Conservation (phyloP, 306 rosid genomes). For the Cajanus cajan region DNA sequence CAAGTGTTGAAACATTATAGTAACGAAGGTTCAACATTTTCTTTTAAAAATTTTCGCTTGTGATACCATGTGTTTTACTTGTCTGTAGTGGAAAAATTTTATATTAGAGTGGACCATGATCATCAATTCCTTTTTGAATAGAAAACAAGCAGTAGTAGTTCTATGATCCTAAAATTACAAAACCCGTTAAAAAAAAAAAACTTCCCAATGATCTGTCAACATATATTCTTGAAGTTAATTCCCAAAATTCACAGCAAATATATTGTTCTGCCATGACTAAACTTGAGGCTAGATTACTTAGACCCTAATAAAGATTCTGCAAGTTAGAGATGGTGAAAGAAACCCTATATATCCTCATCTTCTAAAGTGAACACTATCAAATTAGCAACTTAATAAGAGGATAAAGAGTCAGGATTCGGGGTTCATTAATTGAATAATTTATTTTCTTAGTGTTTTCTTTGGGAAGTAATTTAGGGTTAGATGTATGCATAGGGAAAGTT, state of each 20-base stretch:
- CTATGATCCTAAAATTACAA: constrained; percentile 44
- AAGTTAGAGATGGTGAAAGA: constrained; percentile 11
- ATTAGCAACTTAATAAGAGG: background rate
- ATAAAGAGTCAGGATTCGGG: background rate
- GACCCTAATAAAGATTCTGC: constrained; percentile 26
- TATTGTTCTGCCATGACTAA: constrained; percentile 36
- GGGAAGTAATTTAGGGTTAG: too few relatives aligned
- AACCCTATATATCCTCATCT: constrained; percentile 25
- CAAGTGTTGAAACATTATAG: background rate
- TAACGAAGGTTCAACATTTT: background rate
- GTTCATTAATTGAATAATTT: too few relatives aligned
- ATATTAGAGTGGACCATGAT: too few relatives aligned
- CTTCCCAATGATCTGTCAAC: constrained; percentile 42
- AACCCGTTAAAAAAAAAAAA: constrained; percentile 18
- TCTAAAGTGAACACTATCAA: constrained; percentile 12
- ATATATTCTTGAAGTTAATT: constrained; percentile 22
- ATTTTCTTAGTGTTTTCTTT: too few relatives aligned
- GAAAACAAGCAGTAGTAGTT: background rate
- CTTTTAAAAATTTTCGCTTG: background rate
- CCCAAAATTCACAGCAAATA: constrained; percentile 55
- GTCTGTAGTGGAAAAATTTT: background rate
- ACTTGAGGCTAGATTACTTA: constrained; percentile 29
- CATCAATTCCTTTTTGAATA: background rate
- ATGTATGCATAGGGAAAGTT: too few relatives aligned
- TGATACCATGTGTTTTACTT: background rate